Evolutionary conservation across 1,139 yeast genomes (phyloP).

Genomic region (Lodderomyces oxycetoniae): DNA sequence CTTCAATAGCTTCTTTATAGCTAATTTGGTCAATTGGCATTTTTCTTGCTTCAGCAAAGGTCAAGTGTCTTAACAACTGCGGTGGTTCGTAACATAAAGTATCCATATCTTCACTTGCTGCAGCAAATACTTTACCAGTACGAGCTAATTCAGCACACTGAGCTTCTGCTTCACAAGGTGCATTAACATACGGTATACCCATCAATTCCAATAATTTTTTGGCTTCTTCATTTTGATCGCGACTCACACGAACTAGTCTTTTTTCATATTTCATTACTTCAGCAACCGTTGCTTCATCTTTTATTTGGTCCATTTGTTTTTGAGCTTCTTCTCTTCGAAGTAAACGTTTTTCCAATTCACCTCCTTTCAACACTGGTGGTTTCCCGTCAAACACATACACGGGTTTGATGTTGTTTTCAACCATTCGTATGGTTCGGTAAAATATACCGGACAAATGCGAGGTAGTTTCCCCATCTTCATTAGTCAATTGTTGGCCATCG

Average conservation of each 20-base stretch:
- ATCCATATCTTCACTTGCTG: slow-evolving; percentile 99
- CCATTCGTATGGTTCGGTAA: slow-evolving; percentile 83
- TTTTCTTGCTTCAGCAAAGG: slow-evolving; percentile 90
- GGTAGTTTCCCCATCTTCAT: slow-evolving; percentile 89
- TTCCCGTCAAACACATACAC: slow-evolving; percentile 96
- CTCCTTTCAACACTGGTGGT: slow-evolving; percentile 88
- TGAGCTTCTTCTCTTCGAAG: slow-evolving; percentile 80
- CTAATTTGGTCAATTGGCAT: slow-evolving; percentile 86
- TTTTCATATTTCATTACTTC: slow-evolving; percentile 76
- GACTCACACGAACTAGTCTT: slow-evolving; percentile 81
- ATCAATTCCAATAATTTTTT: slow-evolving; percentile 69
- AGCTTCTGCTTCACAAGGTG: slow-evolving; percentile 98
- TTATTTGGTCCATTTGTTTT: slow-evolving; percentile 63
- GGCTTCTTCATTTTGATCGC: slow-evolving; percentile 92
- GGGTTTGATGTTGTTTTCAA: slow-evolving; percentile 91
- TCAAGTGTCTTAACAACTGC: slow-evolving; percentile 74
- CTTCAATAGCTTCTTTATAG: slow-evolving; percentile 64
- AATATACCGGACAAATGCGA: slow-evolving; percentile 95
- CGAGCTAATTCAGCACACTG: slow-evolving; percentile 93
- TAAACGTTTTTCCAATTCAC: slow-evolving; percentile 83
- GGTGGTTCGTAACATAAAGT: slow-evolving; percentile 91
- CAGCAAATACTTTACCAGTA: slow-evolving; percentile 87
- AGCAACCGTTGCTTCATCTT: slow-evolving; percentile 76
- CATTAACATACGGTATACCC: slow-evolving; percentile 93
- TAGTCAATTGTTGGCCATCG: slow-evolving; percentile 91